phyloP scores from a whole-genome alignment of 345 rosid species.

The Linum tenue region DNA sequence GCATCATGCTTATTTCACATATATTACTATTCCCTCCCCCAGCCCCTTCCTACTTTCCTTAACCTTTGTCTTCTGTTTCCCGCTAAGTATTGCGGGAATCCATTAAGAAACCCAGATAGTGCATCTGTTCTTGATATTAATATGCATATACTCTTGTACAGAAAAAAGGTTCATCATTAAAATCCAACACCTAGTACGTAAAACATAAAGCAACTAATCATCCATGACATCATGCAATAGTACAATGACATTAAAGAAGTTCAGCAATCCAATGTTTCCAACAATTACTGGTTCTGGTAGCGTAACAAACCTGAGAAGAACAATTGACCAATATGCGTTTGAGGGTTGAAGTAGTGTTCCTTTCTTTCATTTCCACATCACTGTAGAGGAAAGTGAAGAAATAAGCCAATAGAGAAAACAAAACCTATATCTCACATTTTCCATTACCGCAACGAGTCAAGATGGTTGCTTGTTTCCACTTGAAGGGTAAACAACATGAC shows the following conservation, averaged over 20 bases:
- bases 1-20: background rate
- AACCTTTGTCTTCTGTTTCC: background rate
- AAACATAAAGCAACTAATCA: background rate
- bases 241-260: background rate
- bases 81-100: background rate
- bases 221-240: conserved; percentile 2
- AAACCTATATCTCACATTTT: background rate
- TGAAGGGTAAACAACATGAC: background rate
- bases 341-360: conserved; percentile 46
- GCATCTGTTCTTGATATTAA: background rate
- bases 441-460: background rate
- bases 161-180: background rate
- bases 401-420: background rate
- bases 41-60: background rate
- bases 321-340: conserved; percentile 73
- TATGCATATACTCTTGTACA: background rate
- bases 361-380: conserved; percentile 66
- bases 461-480: background rate
- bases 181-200: background rate
- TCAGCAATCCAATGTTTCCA: background rate
- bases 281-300: background rate
- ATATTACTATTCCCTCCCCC: background rate
- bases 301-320: conserved; percentile 58
- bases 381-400: conserved; percentile 17
- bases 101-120: background rate